phyloP scores from a whole-genome alignment of 2,329 filamentous ascomycete species.

The Pleochaeta shiraiana region DNA sequence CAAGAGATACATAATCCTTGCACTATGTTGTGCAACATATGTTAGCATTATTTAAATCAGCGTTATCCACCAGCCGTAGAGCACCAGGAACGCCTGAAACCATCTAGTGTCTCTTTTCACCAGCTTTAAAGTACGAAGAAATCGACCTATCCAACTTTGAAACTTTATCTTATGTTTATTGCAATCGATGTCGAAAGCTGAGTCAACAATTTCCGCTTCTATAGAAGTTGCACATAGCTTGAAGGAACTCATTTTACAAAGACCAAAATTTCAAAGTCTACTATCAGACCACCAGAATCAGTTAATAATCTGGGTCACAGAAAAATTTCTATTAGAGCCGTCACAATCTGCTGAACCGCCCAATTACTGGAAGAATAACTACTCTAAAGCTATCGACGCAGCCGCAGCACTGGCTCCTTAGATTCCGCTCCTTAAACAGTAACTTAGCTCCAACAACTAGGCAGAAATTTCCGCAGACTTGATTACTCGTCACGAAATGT shows the following conservation, averaged over 20 bases:
- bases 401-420: background rate
- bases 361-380: constrained; percentile 1
- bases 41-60: too few species aligned
- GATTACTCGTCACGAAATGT: background rate
- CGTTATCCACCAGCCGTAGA: background rate
- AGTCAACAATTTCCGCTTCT: background rate
- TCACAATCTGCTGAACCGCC: background rate
- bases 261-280: background rate
- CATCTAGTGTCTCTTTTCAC: background rate
- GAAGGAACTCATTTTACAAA: background rate
- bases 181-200: background rate
- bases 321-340: background rate
- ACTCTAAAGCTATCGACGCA: background rate
- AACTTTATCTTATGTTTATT: background rate
- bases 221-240: constrained; percentile 1
- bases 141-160: background rate
- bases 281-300: background rate
- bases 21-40: too few species aligned
- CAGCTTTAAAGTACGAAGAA: background rate
- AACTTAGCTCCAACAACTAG: background rate
- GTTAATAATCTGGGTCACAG: background rate
- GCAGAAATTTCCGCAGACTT: background rate
- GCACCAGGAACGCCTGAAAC: background rate
- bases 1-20: too few species aligned
- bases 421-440: background rate